These are phyloP conservation scores for Umbelopsis ramanniana DNA, from an alignment of 192 early-diverging fungal genomes.

Conservation along the genomic window DNA sequence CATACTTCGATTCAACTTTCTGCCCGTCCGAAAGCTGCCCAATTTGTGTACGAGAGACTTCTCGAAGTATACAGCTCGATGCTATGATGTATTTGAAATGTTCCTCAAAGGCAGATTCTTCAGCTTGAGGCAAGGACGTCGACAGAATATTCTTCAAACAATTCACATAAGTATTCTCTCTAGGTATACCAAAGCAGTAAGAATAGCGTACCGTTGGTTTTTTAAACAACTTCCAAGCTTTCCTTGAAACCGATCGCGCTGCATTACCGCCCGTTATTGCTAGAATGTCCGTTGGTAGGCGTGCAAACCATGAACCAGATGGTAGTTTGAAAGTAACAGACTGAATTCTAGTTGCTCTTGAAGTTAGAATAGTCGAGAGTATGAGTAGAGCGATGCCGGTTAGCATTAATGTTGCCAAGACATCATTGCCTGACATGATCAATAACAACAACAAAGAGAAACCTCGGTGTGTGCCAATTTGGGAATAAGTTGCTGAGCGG, in stretches of 20 bases:
- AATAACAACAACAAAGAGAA: slow-evolving; percentile 13
- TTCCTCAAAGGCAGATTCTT: slow-evolving; percentile 61
- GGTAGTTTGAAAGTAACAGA: neutral
- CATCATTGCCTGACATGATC: neutral
- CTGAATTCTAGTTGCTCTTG: too few relatives aligned
- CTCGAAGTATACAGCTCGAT: slow-evolving; percentile 29
- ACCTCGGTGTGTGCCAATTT: neutral
- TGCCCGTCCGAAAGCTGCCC: neutral
- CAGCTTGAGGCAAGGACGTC: slow-evolving; percentile 46
- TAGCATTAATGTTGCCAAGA: slow-evolving; percentile 7
- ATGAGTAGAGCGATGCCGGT: neutral
- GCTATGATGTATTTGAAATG: slow-evolving; percentile 63
- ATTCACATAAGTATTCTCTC: neutral
- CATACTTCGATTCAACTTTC: neutral
- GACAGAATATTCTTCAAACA: slow-evolving; percentile 45
- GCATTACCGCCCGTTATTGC: neutral
- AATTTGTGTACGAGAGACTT: neutral
- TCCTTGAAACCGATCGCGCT: neutral
- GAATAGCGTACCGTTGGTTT: neutral
- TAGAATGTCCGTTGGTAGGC: neutral
- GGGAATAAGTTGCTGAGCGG: neutral
- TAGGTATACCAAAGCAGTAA: neutral
- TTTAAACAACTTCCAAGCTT: neutral
- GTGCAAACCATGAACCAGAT: neutral
- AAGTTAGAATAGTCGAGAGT: neutral